Evolutionary conservation across 164 flowering plant species (phyloP).

Genomic region (Stephania yunnanensis): DNA sequence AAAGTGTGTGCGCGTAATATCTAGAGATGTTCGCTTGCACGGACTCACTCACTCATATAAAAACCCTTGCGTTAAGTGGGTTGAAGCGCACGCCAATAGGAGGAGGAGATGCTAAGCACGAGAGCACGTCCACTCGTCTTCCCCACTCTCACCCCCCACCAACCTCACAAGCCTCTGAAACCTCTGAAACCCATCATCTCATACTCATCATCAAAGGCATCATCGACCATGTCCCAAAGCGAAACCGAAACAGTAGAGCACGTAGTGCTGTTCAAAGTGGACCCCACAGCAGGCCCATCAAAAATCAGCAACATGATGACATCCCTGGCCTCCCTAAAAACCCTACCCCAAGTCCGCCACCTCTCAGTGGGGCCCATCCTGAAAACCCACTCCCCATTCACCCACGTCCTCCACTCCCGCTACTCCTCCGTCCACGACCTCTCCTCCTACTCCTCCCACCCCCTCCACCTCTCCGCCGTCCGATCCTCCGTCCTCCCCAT

Average conservation of each 20-base stretch:
- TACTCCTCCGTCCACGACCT: conserved; percentile 51
- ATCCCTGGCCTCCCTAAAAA: conserved; percentile 32
- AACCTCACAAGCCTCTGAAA: neutral
- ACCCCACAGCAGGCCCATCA: conserved; percentile 30
- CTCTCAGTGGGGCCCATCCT: conserved; percentile 50
- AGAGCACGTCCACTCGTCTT: neutral
- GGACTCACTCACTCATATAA: too few relatives aligned
- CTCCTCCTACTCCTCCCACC: conserved; percentile 38
- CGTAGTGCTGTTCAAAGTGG: conserved; percentile 69
- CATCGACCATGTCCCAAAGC: neutral
- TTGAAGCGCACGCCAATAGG: too few relatives aligned
- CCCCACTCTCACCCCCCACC: neutral
- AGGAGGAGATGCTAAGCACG: neutral
- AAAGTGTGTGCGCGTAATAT: too few relatives aligned
- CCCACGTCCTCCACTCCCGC: conserved; percentile 61
- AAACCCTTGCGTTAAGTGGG: too few relatives aligned
- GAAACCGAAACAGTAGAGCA: conserved; percentile 38
- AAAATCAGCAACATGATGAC: conserved; percentile 43
- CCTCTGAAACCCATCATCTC: neutral
- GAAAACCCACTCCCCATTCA: conserved; percentile 43
- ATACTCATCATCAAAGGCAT: neutral
- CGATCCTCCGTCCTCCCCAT: conserved; percentile 43
- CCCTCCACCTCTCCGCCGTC: conserved; percentile 46
- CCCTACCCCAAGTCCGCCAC: conserved; percentile 47
- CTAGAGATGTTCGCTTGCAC: too few relatives aligned